Percentiles rank a stretch among this genome's conserved stretches.
Evolutionary conservation across 2,329 filamentous ascomycete genomes (phyloP).

Genomic region (Colletotrichum lini): DNA sequence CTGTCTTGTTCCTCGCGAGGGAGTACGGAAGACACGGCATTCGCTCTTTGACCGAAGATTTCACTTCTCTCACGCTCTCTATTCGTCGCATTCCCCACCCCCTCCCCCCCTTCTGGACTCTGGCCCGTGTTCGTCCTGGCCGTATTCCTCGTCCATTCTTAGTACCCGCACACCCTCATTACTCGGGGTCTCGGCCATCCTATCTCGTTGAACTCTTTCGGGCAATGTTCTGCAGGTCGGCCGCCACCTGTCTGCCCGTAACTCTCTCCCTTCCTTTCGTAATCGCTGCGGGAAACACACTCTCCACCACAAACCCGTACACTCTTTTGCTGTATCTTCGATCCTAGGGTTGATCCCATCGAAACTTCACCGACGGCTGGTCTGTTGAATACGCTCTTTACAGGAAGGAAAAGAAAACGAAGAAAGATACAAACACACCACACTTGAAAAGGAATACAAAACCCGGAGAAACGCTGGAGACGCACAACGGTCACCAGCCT

Average conservation of each 20-base stretch:
- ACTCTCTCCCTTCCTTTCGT: constrained; percentile 18
- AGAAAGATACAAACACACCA: not conserved
- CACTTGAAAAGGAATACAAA: not conserved
- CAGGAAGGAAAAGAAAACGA: not conserved
- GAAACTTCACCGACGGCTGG: constrained; percentile 48
- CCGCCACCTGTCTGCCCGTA: constrained; percentile 27
- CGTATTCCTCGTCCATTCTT: constrained; percentile 28
- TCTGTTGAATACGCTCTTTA: constrained; percentile 45
- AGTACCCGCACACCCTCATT: constrained; percentile 38
- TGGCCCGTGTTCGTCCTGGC: constrained; percentile 17
- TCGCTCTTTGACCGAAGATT: constrained; percentile 32
- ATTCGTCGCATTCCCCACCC: constrained; percentile 14
- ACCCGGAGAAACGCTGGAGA: constrained; percentile 37
- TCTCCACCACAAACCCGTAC: constrained; percentile 21
- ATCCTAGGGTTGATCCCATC: constrained; percentile 47
- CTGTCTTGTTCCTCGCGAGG: not conserved
- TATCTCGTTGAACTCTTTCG: constrained; percentile 31
- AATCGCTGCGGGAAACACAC: constrained; percentile 11
- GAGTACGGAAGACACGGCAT: constrained; percentile 27
- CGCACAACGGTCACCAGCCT: constrained; percentile 35
- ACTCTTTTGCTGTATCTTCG: constrained; percentile 28
- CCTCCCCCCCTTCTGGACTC: constrained; percentile 3
- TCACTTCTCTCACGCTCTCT: constrained; percentile 19
- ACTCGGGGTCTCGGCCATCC: constrained; percentile 38
- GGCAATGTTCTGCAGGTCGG: constrained; percentile 34